Conservation (phyloP, 2,329 filamentous ascomycete genomes). For the Aureobasidium sp. region DNA sequence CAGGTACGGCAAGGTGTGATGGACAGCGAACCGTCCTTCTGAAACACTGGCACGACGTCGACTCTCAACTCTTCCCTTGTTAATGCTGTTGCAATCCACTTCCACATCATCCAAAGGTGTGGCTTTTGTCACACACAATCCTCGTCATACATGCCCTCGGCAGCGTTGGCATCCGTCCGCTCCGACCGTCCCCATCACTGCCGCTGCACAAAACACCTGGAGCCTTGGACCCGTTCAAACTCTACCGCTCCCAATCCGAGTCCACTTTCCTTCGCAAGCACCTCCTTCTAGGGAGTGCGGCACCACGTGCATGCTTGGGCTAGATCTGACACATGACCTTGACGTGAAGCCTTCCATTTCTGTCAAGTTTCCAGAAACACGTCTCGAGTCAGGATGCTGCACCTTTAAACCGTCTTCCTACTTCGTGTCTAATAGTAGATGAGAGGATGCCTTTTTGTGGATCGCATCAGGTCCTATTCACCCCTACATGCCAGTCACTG, state of each 20-base stretch:
- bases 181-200: not conserved
- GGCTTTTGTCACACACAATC: not conserved
- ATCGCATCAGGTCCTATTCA: not conserved
- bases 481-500: not conserved
- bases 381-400: not conserved
- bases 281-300: not conserved
- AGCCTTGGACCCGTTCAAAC: not conserved
- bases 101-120: not conserved
- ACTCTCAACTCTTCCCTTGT: not conserved
- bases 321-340: not conserved
- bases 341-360: not conserved
- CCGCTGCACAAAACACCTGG: not conserved
- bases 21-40: not conserved
- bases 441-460: not conserved
- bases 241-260: not conserved
- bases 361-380: not conserved
- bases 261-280: not conserved
- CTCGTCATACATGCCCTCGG: not conserved
- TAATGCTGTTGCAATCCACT: not conserved
- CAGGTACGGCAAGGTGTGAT: not conserved
- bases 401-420: not conserved
- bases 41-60: not conserved
- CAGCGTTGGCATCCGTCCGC: not conserved
- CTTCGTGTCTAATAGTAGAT: not conserved
- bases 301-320: not conserved